Base-by-base conservation (phyloP, 2,329 filamentous ascomycete species). In the Colletotrichum lentis region DNA sequence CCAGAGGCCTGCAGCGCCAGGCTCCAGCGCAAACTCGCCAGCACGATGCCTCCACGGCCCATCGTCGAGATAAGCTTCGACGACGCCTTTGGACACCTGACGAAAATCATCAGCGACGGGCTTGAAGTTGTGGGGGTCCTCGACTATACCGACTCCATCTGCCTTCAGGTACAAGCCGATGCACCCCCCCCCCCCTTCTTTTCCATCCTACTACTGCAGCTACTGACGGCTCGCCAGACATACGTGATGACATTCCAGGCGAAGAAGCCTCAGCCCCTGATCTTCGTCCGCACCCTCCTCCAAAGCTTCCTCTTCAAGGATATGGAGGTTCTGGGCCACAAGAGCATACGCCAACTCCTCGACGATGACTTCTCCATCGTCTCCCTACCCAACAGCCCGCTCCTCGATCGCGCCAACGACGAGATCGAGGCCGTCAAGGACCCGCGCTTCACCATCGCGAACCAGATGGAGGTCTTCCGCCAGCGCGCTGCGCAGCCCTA, bases 41-140 rank as follows among this genome's bases (percentile, higher is more conserved):
- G 94, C 72, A 97, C 94, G 0, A 94, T 97, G 73, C 96, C 96
- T 4, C 96, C 96, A 8, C 87, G 95, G 10, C 94, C 95, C 0
- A 95, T 97, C 73, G 92, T 97, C 12, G 85, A 93, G 61, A 82
- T 94, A 3, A 87, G 86, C 31, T 91, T 92, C 72, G 86, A 90
- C 16, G 89, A 93, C 73, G 91, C 94, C 0, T 86, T 91, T 70
- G 80, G 80, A 22, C 90, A 92, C 72, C 84, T 97, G 70, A 85
- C 85, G 64, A 87, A 88, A 52, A 80, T 97, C 35, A 91, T 91
- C 69, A 82, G 86, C 64, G 93, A 97, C 77, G 90, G 90, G 2
- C 81, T 87, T 31, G 90, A 94, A 72, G 84, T 90, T 22, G 85
- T 89, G 59, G 84, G 89, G 70, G 85, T 94, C 24, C 81, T 94